These are phyloP conservation scores for Vitis riparia DNA, from an alignment of 164 flowering plant genomes.

Conservation along the genomic window DNA sequence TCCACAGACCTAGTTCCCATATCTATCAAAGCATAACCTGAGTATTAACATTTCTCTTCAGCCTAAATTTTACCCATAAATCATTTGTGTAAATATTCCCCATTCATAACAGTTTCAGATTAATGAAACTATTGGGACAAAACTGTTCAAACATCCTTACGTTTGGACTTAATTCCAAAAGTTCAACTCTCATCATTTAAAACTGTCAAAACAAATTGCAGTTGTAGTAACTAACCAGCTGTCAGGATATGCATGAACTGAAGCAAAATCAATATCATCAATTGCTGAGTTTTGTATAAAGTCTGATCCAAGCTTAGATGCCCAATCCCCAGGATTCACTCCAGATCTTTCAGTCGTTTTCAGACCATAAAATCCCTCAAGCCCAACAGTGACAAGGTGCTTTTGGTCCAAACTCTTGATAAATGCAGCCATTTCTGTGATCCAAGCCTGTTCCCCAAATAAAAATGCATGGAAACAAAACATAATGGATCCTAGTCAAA, in stretches of 20 bases:
- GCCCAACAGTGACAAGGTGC: slow-evolving; percentile 67
- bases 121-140: background rate
- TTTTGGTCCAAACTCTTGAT: slow-evolving; percentile 55
- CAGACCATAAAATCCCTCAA: slow-evolving; percentile 64
- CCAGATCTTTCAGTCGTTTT: slow-evolving; percentile 27
- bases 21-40: too few relatives aligned
- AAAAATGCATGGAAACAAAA: background rate
- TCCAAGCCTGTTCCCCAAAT: slow-evolving; percentile 46
- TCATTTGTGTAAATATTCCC: too few relatives aligned
- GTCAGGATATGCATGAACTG: slow-evolving; percentile 69
- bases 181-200: background rate
- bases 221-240: slow-evolving; percentile 48
- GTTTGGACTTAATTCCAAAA: too few relatives aligned
- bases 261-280: slow-evolving; percentile 60
- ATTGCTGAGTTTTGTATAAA: slow-evolving; percentile 57
- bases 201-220: background rate
- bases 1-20: too few relatives aligned
- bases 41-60: too few relatives aligned
- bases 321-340: slow-evolving; percentile 67
- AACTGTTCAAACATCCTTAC: too few relatives aligned
- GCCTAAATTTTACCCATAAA: too few relatives aligned
- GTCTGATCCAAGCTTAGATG: slow-evolving; percentile 60
- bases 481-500: background rate
- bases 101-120: too few relatives aligned
- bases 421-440: slow-evolving; percentile 56